Conservation (phyloP, 73 alveolate species). For the Uronychia binucleata region DNA sequence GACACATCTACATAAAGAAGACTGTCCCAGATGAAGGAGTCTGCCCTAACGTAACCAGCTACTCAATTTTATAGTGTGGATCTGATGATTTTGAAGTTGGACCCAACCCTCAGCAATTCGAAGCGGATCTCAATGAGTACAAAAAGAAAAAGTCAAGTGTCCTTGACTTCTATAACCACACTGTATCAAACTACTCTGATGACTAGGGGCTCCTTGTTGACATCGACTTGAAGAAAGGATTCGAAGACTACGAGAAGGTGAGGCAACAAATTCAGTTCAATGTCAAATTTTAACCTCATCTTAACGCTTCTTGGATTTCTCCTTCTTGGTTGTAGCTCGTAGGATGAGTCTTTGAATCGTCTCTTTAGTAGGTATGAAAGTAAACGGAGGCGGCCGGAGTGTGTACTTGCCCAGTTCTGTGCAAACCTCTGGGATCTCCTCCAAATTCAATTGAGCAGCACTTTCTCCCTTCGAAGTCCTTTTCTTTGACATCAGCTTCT, state of each 20-base stretch:
- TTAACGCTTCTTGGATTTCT: neutral
- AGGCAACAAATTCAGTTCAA: constrained; percentile 42
- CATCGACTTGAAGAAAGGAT: constrained; percentile 50
- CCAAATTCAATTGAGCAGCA: too few species aligned
- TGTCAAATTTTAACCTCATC: constrained; percentile 35
- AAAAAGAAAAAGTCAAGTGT: constrained; percentile 29
- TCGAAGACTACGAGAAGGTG: constrained; percentile 51
- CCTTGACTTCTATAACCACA: constrained; percentile 43
- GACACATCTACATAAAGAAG: constrained; percentile 5
- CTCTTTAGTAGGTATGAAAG: neutral
- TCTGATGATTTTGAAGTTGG: constrained; percentile 30
- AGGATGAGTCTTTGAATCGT: neutral
- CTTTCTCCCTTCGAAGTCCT: neutral
- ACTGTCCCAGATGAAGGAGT: constrained; percentile 48
- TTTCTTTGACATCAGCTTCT: neutral
- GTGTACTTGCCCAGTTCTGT: too few species aligned
- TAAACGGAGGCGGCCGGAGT: neutral
- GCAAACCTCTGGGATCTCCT: too few species aligned
- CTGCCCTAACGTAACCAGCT: constrained; percentile 9
- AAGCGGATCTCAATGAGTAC: constrained; percentile 26
- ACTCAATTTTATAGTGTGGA: constrained; percentile 24
- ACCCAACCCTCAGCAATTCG: constrained; percentile 40
- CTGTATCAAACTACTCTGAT: neutral
- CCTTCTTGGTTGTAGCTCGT: neutral
- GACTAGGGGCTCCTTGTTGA: constrained; percentile 52